Evolutionary conservation across 1,139 yeast species (phyloP).

Genomic region (Candida tetrigidarum): DNA sequence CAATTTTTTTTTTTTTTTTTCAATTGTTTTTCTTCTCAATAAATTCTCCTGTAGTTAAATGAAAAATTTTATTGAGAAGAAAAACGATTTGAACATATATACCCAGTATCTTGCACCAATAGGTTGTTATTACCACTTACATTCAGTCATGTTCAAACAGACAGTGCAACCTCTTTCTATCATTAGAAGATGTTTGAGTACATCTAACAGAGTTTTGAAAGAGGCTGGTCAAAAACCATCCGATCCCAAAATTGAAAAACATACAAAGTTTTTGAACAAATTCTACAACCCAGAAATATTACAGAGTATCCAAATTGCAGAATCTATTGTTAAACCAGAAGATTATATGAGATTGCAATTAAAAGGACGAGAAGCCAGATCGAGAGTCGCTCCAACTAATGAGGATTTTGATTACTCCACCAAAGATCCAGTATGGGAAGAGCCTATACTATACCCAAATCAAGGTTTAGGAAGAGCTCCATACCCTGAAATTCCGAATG

Average conservation of each 20-base stretch:
- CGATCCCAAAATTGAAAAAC: conserved; percentile 37
- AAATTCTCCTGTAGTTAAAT: neutral
- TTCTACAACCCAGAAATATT: conserved; percentile 79
- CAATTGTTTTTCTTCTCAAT: neutral
- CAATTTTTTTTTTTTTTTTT: too few relatives aligned
- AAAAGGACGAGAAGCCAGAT: conserved; percentile 34
- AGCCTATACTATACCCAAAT: conserved; percentile 51
- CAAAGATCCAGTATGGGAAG: conserved; percentile 50
- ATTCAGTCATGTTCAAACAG: conserved; percentile 12
- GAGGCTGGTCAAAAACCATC: neutral
- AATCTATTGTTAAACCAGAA: conserved; percentile 69
- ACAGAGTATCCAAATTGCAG: conserved; percentile 81
- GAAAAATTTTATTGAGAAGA: too few relatives aligned
- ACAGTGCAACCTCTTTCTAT: conserved; percentile 12
- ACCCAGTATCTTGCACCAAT: neutral
- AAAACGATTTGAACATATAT: too few relatives aligned
- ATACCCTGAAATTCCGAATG: conserved; percentile 47
- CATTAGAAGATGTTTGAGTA: conserved; percentile 12
- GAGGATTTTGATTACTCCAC: conserved; percentile 32
- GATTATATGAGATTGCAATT: conserved; percentile 45
- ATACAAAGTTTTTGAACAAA: conserved; percentile 63
- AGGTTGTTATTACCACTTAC: too few relatives aligned
- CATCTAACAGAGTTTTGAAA: conserved; percentile 7
- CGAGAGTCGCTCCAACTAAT: conserved; percentile 38
- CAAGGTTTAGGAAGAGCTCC: conserved; percentile 45